Conservation (phyloP, 148 eudicot species). For the Agrostemma githago region DNA sequence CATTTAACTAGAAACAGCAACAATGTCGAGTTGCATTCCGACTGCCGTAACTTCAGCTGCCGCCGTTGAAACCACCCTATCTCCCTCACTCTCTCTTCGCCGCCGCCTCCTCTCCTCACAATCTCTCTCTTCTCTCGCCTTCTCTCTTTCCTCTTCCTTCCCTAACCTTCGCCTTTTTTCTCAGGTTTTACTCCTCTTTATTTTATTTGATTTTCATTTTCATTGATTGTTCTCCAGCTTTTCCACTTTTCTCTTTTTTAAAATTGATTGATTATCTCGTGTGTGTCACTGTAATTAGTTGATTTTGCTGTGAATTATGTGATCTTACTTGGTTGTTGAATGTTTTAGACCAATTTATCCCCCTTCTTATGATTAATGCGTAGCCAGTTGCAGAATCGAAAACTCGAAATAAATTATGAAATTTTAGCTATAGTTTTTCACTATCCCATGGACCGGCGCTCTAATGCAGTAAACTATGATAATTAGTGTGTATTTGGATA, state of each 20-base stretch:
- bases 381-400: no score
- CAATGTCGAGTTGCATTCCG: constrained; percentile 24
- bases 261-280: no score
- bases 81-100: constrained; percentile 10
- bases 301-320: background rate
- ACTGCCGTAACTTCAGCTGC: background rate
- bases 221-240: background rate
- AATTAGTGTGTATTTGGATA: no score
- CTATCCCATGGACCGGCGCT: no score
- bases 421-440: no score
- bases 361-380: background rate
- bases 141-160: constrained; percentile 26
- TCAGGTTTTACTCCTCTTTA: constrained; percentile 8
- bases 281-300: no score
- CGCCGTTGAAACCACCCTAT: constrained; percentile 2
- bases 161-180: constrained; percentile 22
- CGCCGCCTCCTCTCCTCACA: background rate
- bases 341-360: background rate
- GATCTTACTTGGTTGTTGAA: background rate
- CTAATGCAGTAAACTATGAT: no score
- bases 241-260: no score
- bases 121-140: constrained; percentile 17
- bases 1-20: background rate
- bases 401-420: no score
- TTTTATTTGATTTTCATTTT: no score